These are phyloP conservation scores for Podospora pseudoanserina DNA, from an alignment of 495 filamentous ascomycete genomes.

Conservation along the genomic window DNA sequence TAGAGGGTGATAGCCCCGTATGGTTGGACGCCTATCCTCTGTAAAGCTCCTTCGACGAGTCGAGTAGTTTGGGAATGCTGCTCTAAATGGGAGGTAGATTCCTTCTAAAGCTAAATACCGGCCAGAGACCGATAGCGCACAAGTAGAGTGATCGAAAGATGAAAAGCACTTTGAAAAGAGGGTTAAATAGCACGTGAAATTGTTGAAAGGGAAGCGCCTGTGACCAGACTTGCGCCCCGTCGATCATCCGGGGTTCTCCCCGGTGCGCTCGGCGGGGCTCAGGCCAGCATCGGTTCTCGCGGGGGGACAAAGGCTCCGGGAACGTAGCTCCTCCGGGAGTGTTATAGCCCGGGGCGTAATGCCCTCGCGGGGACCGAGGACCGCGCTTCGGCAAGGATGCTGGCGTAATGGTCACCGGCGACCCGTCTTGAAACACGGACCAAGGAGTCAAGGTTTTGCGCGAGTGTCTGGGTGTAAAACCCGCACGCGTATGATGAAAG, in stretches of 20 bases:
- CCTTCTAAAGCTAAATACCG: conserved; percentile 50
- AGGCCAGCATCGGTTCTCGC: conserved; percentile 62
- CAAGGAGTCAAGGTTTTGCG: conserved; percentile 70
- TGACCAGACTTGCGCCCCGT: conserved; percentile 55
- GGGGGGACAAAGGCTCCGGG: conserved; percentile 54
- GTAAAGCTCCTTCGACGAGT: conserved; percentile 63
- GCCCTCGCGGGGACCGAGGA: conserved; percentile 27
- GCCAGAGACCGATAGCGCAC: conserved; percentile 69
- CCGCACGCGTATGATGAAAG: conserved; percentile 66
- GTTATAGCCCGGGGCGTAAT: conserved; percentile 54
- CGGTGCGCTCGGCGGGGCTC: conserved; percentile 51
- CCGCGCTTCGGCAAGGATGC: conserved; percentile 50
- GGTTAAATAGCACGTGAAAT: conserved; percentile 73
- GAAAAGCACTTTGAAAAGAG: conserved; percentile 72
- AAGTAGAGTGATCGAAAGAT: conserved; percentile 72
- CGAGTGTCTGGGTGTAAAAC: conserved; percentile 68
- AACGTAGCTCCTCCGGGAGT: conserved; percentile 59
- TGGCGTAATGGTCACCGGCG: conserved; percentile 60
- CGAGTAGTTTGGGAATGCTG: conserved; percentile 68
- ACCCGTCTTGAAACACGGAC: conserved; percentile 70
- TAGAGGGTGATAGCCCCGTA: conserved; percentile 52
- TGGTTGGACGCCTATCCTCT: conserved; percentile 38
- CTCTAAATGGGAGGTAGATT: conserved; percentile 72
- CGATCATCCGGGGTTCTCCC: conserved; percentile 55
- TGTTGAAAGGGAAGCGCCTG: conserved; percentile 72